phyloP scores from a whole-genome alignment of 345 rosid genomes.

The Rhodamnia argentea region DNA sequence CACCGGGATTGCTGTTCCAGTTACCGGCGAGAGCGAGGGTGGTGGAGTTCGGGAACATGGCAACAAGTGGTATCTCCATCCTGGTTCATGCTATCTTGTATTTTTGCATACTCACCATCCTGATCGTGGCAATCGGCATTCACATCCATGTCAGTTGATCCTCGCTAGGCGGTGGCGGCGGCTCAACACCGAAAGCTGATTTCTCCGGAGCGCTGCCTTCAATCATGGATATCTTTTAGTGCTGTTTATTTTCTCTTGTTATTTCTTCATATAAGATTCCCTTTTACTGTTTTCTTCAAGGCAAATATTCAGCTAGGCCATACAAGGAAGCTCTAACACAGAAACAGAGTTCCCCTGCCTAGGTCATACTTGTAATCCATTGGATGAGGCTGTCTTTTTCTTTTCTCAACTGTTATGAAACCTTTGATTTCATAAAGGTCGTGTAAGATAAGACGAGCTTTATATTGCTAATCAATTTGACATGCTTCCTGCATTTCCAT shows the following conservation, averaged over 20 bases:
- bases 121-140: conserved; percentile 61
- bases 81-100: conserved; percentile 77
- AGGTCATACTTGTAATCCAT: neutral
- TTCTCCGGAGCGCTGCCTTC: neutral
- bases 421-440: neutral
- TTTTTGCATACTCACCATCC: conserved; percentile 72
- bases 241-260: neutral
- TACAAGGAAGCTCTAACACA: neutral
- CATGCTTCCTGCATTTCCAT: neutral
- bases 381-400: neutral
- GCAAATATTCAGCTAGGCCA: neutral
- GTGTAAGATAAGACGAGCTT: neutral
- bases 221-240: neutral
- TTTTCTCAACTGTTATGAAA: neutral
- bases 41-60: conserved; percentile 91
- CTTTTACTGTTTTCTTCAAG: neutral
- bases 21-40: conserved; percentile 66
- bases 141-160: conserved; percentile 33
- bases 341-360: neutral
- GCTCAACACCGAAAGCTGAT: neutral
- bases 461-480: neutral
- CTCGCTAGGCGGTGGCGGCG: neutral
- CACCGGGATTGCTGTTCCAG: conserved; percentile 90
- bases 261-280: neutral
- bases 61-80: conserved; percentile 80